Percentiles rank a stretch among this genome's conserved stretches.
These are phyloP conservation scores for Yamadazyma atlantica DNA, from an alignment of 1,139 yeast genomes.

Conservation along the genomic window DNA sequence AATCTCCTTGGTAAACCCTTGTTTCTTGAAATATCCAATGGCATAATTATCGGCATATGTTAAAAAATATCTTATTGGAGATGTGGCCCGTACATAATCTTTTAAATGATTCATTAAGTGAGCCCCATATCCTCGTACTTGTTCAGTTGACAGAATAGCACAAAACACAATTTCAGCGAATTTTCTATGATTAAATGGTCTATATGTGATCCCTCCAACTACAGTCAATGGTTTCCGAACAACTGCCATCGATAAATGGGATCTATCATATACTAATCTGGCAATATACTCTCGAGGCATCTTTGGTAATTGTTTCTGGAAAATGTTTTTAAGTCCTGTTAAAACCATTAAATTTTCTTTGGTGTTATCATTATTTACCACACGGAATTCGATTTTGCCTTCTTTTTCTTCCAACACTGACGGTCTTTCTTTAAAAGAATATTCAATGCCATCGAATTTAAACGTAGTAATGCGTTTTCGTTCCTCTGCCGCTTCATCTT, in stretches of 20 bases:
- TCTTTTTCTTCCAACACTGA: slow-evolving; percentile 91
- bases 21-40: slow-evolving; percentile 96
- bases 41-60: slow-evolving; percentile 99
- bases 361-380: slow-evolving; percentile 91
- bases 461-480: slow-evolving; percentile 50
- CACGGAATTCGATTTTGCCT: slow-evolving; percentile 90
- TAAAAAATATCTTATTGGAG: slow-evolving; percentile 81
- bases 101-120: slow-evolving; percentile 96
- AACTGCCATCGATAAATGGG: slow-evolving; percentile 94
- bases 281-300: slow-evolving; percentile 98
- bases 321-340: slow-evolving; percentile 92
- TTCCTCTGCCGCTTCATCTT: slow-evolving; percentile 53
- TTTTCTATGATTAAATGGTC: slow-evolving; percentile 86
- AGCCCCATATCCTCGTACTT: slow-evolving; percentile 97
- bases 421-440: slow-evolving; percentile 87
- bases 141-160: slow-evolving; percentile 96
- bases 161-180: slow-evolving; percentile 98
- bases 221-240: slow-evolving; percentile 90
- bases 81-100: slow-evolving; percentile 89
- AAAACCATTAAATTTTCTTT: slow-evolving; percentile 85
- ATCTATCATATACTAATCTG: slow-evolving; percentile 87
- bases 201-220: slow-evolving; percentile 95
- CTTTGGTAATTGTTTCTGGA: slow-evolving; percentile 95
- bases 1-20: slow-evolving; percentile 95
- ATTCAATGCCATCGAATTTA: slow-evolving; percentile 70